Conservation (phyloP, 352 stramenopile species). For the Nothophytophthora sp. region DNA sequence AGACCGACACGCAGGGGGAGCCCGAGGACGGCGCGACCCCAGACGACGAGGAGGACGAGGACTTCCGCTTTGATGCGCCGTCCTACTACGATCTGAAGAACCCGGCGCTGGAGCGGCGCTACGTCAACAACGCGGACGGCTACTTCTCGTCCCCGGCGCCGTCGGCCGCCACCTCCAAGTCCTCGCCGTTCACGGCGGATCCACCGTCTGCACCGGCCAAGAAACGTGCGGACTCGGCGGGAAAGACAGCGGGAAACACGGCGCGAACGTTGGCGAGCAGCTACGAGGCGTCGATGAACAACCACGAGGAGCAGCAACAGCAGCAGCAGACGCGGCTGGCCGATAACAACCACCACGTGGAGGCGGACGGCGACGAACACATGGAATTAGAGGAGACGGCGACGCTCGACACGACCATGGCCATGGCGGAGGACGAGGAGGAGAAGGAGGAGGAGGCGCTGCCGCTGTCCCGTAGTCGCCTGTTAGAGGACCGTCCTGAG, state of each 20-base stretch:
- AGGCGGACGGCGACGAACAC: constrained; percentile 34
- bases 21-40: constrained; percentile 25
- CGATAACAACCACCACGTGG: constrained; percentile 11
- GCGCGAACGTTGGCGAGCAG: not conserved
- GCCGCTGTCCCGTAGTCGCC: constrained; percentile 30
- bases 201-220: not conserved
- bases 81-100: constrained; percentile 86
- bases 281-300: constrained; percentile 1
- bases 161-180: constrained; percentile 10
- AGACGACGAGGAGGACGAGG: constrained; percentile 51
- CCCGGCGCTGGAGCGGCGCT: constrained; percentile 62
- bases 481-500: constrained; percentile 44
- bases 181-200: constrained; percentile 4
- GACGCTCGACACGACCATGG: constrained; percentile 47
- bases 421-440: constrained; percentile 10
- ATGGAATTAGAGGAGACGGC: constrained; percentile 48
- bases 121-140: constrained; percentile 86
- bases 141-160: constrained; percentile 63
- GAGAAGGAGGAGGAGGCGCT: constrained; percentile 16
- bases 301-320: constrained; percentile 6
- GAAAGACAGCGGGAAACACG: not conserved
- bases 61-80: constrained; percentile 78
- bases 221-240: not conserved
- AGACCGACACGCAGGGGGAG: constrained; percentile 25
- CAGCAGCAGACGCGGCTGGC: no score